Evolutionary conservation across 2,329 filamentous ascomycete genomes (phyloP).

Genomic region (Talaromyces sp.): DNA sequence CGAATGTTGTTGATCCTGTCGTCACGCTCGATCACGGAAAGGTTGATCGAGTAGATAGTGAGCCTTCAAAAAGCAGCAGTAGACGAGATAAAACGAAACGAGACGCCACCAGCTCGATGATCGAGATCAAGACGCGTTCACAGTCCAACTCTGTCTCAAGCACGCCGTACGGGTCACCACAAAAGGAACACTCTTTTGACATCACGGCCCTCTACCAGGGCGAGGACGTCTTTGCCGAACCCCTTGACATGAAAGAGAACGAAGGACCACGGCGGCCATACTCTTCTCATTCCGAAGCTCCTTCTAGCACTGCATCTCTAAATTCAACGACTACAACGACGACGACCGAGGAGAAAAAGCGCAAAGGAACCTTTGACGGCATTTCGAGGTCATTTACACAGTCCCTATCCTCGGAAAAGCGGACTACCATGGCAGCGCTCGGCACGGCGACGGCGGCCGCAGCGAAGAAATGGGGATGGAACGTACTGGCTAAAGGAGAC

Average conservation of each 20-base stretch:
- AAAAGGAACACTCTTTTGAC: conserved; percentile 29
- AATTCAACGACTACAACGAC: conserved; percentile 7
- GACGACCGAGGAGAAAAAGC: conserved; percentile 19
- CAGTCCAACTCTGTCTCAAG: conserved; percentile 50
- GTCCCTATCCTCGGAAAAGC: conserved; percentile 27
- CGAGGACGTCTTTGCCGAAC: conserved; percentile 48
- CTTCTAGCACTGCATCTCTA: conserved; percentile 13
- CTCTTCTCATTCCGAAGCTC: conserved; percentile 21
- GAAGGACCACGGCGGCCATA: conserved; percentile 19
- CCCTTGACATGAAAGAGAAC: conserved; percentile 19
- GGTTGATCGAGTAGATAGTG: conserved; percentile 58
- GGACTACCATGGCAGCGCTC: conserved; percentile 37
- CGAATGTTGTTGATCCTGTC: conserved; percentile 57
- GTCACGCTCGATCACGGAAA: conserved; percentile 63
- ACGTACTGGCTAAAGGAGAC: conserved; percentile 43
- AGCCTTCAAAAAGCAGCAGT: conserved; percentile 46
- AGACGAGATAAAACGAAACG: conserved; percentile 40
- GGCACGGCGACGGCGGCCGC: conserved; percentile 50
- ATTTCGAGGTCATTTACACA: conserved; percentile 21
- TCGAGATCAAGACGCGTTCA: conserved; percentile 60
- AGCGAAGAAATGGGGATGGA: conserved; percentile 57
- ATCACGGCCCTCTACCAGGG: conserved; percentile 31
- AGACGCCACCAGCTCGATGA: conserved; percentile 60
- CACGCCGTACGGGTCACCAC: conserved; percentile 42
- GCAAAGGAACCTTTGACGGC: conserved; percentile 25